Percentiles rank a stretch among this genome's conserved stretches.
phyloP scores from a whole-genome alignment of 345 rosid genomes.

The Turritis glabra region DNA sequence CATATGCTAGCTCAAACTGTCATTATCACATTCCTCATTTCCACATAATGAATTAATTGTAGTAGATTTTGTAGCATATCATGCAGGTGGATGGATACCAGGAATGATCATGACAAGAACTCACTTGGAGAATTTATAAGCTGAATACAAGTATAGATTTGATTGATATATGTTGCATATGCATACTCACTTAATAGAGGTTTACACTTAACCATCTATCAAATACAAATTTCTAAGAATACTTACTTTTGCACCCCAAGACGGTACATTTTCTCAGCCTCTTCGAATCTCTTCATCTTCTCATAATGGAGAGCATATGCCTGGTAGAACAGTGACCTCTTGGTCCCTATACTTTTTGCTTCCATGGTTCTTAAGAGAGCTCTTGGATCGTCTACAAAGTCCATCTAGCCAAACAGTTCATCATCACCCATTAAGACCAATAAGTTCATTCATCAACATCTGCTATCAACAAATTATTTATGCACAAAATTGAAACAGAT shows the following conservation, averaged over 20 bases:
- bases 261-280: constrained; percentile 88
- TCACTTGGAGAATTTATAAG: not conserved
- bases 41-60: not conserved
- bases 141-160: not conserved
- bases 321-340: constrained; percentile 74
- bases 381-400: constrained; percentile 84
- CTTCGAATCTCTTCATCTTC: constrained; percentile 78
- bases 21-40: not conserved
- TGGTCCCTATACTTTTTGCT: constrained; percentile 64
- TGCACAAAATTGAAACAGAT: not conserved
- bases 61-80: not conserved
- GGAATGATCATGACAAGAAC: not conserved
- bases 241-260: constrained; percentile 83
- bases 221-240: not conserved
- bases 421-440: constrained; percentile 18
- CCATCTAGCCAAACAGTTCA: constrained; percentile 61
- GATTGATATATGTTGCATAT: not conserved
- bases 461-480: not conserved
- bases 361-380: constrained; percentile 72
- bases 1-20: not conserved
- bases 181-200: not conserved
- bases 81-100: constrained; percentile 3
- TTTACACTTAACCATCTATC: not conserved
- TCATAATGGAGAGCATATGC: constrained; percentile 90
- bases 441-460: constrained; percentile 1